phyloP scores from a whole-genome alignment of 202 grass and related monocot genomes.

The Miscanthus sacchariflorus region DNA sequence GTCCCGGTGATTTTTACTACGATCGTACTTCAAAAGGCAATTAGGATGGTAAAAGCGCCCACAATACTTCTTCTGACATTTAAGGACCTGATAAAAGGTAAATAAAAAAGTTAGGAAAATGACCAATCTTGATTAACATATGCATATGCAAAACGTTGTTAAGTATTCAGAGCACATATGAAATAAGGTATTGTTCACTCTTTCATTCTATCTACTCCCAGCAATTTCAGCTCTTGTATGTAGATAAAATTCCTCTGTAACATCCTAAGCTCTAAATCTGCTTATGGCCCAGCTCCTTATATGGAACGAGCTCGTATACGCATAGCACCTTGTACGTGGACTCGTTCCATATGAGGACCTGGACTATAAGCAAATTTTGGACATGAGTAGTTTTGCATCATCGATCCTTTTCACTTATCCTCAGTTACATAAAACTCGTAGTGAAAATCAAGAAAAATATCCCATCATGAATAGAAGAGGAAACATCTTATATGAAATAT shows the following conservation, averaged over 20 bases:
- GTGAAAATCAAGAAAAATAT: neutral
- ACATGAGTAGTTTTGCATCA: neutral
- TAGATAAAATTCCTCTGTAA: neutral
- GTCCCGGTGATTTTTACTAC: neutral
- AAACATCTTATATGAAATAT: neutral
- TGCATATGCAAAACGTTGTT: neutral
- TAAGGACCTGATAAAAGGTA: neutral
- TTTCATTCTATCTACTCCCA: too few species aligned
- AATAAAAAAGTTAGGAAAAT: neutral
- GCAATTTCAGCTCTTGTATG: neutral
- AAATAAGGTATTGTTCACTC: neutral
- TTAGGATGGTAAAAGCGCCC: neutral
- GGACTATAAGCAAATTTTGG: neutral
- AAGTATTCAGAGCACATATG: neutral
- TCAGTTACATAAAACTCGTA: neutral
- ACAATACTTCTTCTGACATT: neutral
- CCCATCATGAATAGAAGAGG: neutral
- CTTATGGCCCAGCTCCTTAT: neutral
- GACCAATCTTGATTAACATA: neutral
- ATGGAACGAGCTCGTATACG: neutral
- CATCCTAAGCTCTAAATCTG: neutral
- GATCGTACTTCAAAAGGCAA: neutral
- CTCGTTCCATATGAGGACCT: neutral
- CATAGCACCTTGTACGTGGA: neutral
- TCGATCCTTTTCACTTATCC: neutral